Base-by-base conservation (phyloP, 2,329 filamentous ascomycete genomes). In the Pseudogymnoascus sp. region DNA sequence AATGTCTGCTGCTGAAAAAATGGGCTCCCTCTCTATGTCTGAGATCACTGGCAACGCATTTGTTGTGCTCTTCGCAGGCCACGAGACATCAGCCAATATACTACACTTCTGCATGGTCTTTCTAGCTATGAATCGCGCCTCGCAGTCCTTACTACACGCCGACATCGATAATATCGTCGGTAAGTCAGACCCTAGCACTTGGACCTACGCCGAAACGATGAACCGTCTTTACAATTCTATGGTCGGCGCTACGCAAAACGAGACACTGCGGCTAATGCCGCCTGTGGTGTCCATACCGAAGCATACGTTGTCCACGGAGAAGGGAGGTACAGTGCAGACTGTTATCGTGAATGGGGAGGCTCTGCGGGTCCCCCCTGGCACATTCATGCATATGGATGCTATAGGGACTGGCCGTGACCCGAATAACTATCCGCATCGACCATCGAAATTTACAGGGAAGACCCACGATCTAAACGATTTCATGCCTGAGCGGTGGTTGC, bases 211-310 rank as follows among this genome's bases (percentile, higher is more conserved):
- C 7, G 59, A 26, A 8, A 65, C 68, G 33, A 67, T 71, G 64
- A 63, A 65, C 11, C 41, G 61, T n/a, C 50, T 71, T 2, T 70
- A 66, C 37, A 69, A 70, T 50, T 64, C 62, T 37, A 68, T 70
- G 64, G 64, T 68, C 3, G 67, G 67, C 3, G 67, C 67, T 1
- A 61, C 63, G 5, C 21, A 65, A 75, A 82, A 83, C 64, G 82
- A 85, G 70, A 77, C 80, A 58, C 74, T 85, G 15, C 78, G 82
- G 31, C 68, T 84, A 11, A 72, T 83, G 13, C 79, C 81, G 1
- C 80, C 81, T 0, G 77, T 84, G 26, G 71, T 80, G 60, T 77
- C 77, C 59, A 83, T 85, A 37, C 81, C 81, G 3, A 85, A 85
- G 68, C 47, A 54, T 9, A 54, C 47, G 7, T n/a, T 54, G n/a